Evolutionary conservation across 352 stramenopile species (phyloP).

Genomic region (Phytopythium ostracodes): DNA sequence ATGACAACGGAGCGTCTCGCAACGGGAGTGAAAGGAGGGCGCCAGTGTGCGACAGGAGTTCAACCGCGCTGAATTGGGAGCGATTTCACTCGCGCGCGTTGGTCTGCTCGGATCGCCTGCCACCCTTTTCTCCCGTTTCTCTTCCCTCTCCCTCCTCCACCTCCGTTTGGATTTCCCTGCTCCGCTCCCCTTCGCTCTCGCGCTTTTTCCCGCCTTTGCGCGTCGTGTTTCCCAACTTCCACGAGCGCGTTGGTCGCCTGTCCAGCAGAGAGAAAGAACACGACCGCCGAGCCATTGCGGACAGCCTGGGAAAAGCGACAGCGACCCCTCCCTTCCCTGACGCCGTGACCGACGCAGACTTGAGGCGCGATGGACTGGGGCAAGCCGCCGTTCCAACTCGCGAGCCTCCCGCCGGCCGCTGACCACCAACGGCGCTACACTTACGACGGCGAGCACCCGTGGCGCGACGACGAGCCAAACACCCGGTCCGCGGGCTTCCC

Average conservation of each 20-base stretch:
- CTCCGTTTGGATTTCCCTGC: background rate
- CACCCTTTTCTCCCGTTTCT: background rate
- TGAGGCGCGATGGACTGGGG: slow-evolving; percentile 28
- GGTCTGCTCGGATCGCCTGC: background rate
- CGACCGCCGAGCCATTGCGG: slow-evolving; percentile 6
- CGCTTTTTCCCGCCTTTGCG: slow-evolving; percentile 4
- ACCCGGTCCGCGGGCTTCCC: background rate
- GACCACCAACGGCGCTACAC: slow-evolving; percentile 11
- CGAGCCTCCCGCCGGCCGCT: slow-evolving; percentile 9
- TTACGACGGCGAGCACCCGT: slow-evolving; percentile 6
- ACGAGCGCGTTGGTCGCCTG: background rate
- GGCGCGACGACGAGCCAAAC: slow-evolving; percentile 11
- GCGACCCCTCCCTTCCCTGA: background rate
- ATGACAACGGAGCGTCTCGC: slow-evolving; percentile 11
- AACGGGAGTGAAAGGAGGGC: background rate
- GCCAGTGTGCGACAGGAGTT: slow-evolving; percentile 14
- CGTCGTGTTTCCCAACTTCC: background rate
- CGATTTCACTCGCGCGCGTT: slow-evolving; percentile 19
- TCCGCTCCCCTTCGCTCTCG: slow-evolving; percentile 12
- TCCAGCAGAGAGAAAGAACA: slow-evolving; percentile 1
- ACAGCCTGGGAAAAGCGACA: slow-evolving; percentile 31
- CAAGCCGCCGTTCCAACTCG: slow-evolving; percentile 15
- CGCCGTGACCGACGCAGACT: background rate
- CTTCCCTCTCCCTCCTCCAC: background rate
- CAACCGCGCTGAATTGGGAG: slow-evolving; percentile 24